These are phyloP conservation scores for Mycosphaerella arachidis DNA, from an alignment of 2,329 filamentous ascomycete species.

Conservation along the genomic window DNA sequence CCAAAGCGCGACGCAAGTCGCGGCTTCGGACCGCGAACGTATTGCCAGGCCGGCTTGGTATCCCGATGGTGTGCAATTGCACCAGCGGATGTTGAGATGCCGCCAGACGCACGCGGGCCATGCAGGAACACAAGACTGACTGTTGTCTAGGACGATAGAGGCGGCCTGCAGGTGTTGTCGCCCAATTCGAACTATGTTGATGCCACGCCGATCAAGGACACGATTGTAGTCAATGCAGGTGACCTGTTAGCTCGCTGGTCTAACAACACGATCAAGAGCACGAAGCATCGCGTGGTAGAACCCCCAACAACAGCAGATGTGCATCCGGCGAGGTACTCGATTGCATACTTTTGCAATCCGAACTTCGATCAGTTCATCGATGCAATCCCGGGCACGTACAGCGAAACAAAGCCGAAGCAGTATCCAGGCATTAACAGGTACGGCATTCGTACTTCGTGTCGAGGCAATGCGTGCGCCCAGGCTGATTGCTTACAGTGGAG, in stretches of 20 bases:
- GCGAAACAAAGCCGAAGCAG: slow-evolving; percentile 63
- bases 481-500: slow-evolving; percentile 50
- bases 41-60: background rate
- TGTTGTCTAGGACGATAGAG: slow-evolving; percentile 45
- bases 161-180: slow-evolving; percentile 59
- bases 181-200: slow-evolving; percentile 73
- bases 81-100: background rate
- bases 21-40: background rate
- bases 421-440: slow-evolving; percentile 64
- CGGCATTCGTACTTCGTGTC: slow-evolving; percentile 1
- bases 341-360: slow-evolving; percentile 91
- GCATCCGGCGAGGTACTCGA: slow-evolving; percentile 67
- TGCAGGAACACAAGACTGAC: background rate
- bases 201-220: slow-evolving; percentile 73
- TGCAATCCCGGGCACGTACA: slow-evolving; percentile 73
- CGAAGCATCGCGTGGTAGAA: slow-evolving; percentile 84
- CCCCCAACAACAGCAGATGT: slow-evolving; percentile 57
- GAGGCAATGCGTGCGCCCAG: background rate
- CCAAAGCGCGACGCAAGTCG: background rate
- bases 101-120: background rate
- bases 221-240: slow-evolving; percentile 84
- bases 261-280: slow-evolving; percentile 87
- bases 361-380: slow-evolving; percentile 73
- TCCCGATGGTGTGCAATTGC: background rate
- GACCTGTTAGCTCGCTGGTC: slow-evolving; percentile 75